Conservation (phyloP, 208 protist species). For the Willaertia magna region DNA sequence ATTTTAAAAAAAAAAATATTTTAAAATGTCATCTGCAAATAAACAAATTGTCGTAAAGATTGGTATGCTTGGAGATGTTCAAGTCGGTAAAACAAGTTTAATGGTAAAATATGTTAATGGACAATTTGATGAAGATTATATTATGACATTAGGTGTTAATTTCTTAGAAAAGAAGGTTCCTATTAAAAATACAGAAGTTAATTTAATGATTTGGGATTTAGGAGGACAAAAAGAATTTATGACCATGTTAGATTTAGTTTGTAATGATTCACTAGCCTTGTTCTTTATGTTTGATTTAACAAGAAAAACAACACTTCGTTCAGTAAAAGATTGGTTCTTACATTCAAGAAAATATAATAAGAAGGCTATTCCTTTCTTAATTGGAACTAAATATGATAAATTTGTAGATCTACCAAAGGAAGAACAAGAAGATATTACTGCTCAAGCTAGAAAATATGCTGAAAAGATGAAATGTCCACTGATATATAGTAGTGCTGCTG, state of each 20-base stretch:
- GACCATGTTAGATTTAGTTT: slow-evolving; percentile 74
- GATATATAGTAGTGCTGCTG: slow-evolving; percentile 59
- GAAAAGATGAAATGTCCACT: slow-evolving; percentile 70
- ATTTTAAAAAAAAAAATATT: too few relatives aligned
- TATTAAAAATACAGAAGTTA: slow-evolving; percentile 56
- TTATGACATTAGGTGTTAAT: slow-evolving; percentile 61
- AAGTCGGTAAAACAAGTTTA: slow-evolving; percentile 57
- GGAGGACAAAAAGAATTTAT: slow-evolving; percentile 67
- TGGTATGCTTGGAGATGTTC: slow-evolving; percentile 57
- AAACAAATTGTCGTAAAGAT: slow-evolving; percentile 43
- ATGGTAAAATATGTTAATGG: slow-evolving; percentile 70
- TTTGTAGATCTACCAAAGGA: slow-evolving; percentile 44
- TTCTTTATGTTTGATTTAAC: slow-evolving; percentile 78
- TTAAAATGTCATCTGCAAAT: background rate
- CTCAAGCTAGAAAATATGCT: slow-evolving; percentile 59
- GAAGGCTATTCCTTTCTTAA: slow-evolving; percentile 55
- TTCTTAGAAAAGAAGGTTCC: slow-evolving; percentile 76
- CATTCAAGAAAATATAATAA: slow-evolving; percentile 70
- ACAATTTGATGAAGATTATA: slow-evolving; percentile 59
- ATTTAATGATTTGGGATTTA: slow-evolving; percentile 75
- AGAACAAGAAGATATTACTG: slow-evolving; percentile 55
- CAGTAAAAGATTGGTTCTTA: slow-evolving; percentile 67
- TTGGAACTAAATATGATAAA: slow-evolving; percentile 76
- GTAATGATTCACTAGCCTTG: slow-evolving; percentile 66
- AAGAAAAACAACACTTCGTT: slow-evolving; percentile 51